Percentiles rank a stretch among this genome's conserved stretches.
Evolutionary conservation across 148 eudicot species (phyloP).

Genomic region (Pouteria glomerata): DNA sequence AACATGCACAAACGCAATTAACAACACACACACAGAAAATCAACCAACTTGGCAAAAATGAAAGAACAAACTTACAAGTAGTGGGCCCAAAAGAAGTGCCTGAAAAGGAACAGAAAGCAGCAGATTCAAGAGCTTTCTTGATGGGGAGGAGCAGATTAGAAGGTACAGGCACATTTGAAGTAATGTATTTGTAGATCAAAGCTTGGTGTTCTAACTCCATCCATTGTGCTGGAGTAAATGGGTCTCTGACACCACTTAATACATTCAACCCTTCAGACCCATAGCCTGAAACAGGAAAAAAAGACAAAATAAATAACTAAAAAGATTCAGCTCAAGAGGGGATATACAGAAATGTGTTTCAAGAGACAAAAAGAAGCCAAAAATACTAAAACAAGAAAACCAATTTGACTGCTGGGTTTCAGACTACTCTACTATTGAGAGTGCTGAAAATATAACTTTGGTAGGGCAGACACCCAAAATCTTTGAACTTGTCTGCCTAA

Average conservation of each 20-base stretch:
- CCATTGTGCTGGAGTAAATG: slow-evolving; percentile 72
- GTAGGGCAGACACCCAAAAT: too few species aligned
- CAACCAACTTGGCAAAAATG: background rate
- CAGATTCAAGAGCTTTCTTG: slow-evolving; percentile 61
- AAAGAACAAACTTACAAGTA: slow-evolving; percentile 26
- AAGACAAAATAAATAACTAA: too few species aligned
- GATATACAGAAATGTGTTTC: background rate
- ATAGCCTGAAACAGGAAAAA: slow-evolving; percentile 35
- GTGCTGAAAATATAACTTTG: too few species aligned
- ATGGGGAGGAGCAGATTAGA: slow-evolving; percentile 54
- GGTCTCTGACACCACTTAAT: slow-evolving; percentile 37
- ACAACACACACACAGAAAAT: background rate
- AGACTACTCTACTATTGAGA: too few species aligned
- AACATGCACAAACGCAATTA: background rate
- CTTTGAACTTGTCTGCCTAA: background rate
- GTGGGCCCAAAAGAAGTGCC: slow-evolving; percentile 31
- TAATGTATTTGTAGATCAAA: slow-evolving; percentile 63
- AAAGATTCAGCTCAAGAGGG: background rate
- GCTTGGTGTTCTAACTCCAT: slow-evolving; percentile 73
- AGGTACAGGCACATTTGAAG: slow-evolving; percentile 51
- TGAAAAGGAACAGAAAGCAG: slow-evolving; percentile 33
- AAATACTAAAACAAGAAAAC: background rate
- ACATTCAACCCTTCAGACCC: slow-evolving; percentile 39
- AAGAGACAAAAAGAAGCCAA: background rate
- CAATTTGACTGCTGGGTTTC: background rate